Base-by-base conservation (phyloP, 1,284 basidiomycete genomes). In the Hemileia vastatrix region DNA sequence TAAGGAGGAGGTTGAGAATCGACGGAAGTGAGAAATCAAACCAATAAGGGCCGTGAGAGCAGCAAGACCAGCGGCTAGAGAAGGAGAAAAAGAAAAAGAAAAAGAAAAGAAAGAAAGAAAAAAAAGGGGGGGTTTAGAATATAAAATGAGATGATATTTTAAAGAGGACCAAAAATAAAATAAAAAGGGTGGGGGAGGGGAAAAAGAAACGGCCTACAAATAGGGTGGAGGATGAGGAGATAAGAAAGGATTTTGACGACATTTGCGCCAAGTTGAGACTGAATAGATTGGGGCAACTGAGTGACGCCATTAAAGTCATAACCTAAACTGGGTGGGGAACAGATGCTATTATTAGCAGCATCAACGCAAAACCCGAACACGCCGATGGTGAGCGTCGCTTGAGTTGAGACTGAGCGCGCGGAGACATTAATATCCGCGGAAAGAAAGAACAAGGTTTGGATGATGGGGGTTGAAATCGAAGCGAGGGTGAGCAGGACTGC, bases 321-420 rank as follows among this genome's bases (percentile, higher is more conserved):
- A 15, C 47, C 45, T 2, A 51, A 21, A 3, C 31, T 32, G 24
- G 36, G 21, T 9, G 24, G 27, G 6, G 15, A 32, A 18, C 56
- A 58, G n/a, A 31, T 33, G 15, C n/a, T 15, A 15, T 58, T 45
- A 23, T 23, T n/a, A 11, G 27, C 56, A 4, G 51, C 13, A 5
- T 13, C 13, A 48, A 58, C 15, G 21, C 56, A 58, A 50, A 50
- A 58, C n/a, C 56, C 56, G 23, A 58, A 58, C 6, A 50, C 48
- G 24, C 56, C 56, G 1, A 58, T 23, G 32, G 31, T 49, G n/a
- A 57, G 4, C 4, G 11, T 19, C 1, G n/a, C 31, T 23, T 19
- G 11, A n/a, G n/a, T 23, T 9, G 56, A 11, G 3, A 21, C 32
- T 11, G 31, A 15, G 1, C 19, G n/a, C n/a, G 15, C 24, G 5